A percentile compares a stretch with the other conserved stretches of the same genome.
phyloP scores from a whole-genome alignment of 163 green algal species.

The Scenedesmus sp. region DNA sequence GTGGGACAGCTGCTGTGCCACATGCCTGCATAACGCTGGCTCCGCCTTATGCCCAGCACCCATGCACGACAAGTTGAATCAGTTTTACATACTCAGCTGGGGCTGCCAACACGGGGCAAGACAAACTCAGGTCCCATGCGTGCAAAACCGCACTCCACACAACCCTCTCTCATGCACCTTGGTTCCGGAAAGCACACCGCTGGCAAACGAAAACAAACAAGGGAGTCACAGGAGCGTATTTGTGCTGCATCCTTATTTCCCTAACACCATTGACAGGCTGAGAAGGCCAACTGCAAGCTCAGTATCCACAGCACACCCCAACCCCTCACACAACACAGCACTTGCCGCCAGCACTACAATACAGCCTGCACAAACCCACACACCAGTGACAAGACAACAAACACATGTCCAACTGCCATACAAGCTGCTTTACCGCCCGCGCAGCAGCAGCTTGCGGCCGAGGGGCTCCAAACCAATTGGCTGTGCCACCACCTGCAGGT shows the following conservation, averaged over 20 bases:
- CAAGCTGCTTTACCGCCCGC: neutral
- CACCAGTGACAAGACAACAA: neutral
- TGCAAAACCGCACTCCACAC: neutral
- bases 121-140: neutral
- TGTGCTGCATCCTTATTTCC: neutral
- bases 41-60: neutral
- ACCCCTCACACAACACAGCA: neutral
- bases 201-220: neutral
- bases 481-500: neutral
- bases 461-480: neutral
- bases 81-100: neutral
- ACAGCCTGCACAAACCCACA: neutral
- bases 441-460: conserved; percentile 4
- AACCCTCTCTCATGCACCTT: neutral
- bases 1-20: neutral
- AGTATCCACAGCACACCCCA: neutral
- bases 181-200: neutral
- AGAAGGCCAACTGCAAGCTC: neutral
- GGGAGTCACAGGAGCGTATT: neutral
- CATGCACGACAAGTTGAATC: neutral
- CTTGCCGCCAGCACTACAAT: neutral
- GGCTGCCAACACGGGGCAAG: neutral
- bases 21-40: too few species aligned
- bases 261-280: neutral
- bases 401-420: neutral